phyloP scores from a whole-genome alignment of 805 yeast genomes.

The Metschnikowia cerradonensis region DNA sequence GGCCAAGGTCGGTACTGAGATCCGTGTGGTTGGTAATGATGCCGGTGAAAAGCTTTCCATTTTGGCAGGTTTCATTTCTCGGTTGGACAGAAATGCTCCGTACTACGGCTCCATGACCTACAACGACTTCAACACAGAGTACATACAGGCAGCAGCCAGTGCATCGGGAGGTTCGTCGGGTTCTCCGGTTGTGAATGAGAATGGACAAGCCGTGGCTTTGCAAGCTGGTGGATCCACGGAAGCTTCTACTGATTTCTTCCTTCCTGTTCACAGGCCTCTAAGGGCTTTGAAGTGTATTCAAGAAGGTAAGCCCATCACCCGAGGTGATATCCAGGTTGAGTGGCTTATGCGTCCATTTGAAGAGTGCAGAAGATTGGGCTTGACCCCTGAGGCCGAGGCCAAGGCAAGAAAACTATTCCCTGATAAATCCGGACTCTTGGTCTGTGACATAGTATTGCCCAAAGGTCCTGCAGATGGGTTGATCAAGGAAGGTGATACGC shows the following conservation, averaged over 20 bases:
- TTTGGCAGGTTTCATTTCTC: constrained; percentile 77
- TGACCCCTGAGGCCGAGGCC: constrained; percentile 69
- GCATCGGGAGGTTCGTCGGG: constrained; percentile 97
- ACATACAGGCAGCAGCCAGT: constrained; percentile 92
- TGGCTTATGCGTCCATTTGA: constrained; percentile 87
- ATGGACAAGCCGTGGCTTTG: constrained; percentile 83
- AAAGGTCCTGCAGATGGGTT: constrained; percentile 76
- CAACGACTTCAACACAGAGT: constrained; percentile 90
- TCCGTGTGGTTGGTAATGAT: constrained; percentile 93
- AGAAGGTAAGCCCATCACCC: constrained; percentile 51
- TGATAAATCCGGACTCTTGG: constrained; percentile 70
- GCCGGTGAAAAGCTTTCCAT: constrained; percentile 92
- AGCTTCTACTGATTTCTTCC: constrained; percentile 88
- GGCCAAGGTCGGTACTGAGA: constrained; percentile 89
- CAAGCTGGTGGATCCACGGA: constrained; percentile 94
- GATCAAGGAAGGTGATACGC: constrained; percentile 81
- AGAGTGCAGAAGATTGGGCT: constrained; percentile 83
- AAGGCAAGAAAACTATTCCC: constrained; percentile 68
- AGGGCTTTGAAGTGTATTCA: constrained; percentile 80
- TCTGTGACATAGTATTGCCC: constrained; percentile 77
- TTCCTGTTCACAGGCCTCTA: constrained; percentile 78
- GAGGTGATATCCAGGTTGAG: constrained; percentile 91
- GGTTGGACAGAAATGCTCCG: constrained; percentile 91
- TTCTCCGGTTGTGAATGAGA: constrained; percentile 89
- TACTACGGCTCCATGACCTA: constrained; percentile 85